Evolutionary conservation across 2,329 filamentous ascomycete genomes (phyloP).

Genomic region (Metarhizium brunneum): DNA sequence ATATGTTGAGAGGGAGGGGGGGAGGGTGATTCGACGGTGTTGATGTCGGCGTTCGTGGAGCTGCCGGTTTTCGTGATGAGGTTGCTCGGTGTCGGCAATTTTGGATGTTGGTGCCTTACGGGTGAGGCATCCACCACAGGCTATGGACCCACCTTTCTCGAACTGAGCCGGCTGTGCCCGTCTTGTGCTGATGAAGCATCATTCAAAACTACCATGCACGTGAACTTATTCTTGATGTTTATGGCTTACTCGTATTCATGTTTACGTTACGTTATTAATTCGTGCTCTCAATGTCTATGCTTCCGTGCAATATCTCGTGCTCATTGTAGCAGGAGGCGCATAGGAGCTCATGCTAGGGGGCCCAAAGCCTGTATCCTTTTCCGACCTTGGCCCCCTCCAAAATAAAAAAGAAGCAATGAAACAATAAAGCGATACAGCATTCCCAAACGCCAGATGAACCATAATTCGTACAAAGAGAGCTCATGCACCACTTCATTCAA

Average conservation of each 20-base stretch:
- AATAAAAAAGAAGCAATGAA: background rate
- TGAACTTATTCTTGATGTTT: background rate
- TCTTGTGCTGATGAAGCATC: background rate
- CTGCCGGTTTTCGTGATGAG: constrained; percentile 21
- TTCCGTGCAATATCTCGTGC: background rate
- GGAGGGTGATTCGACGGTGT: constrained; percentile 16
- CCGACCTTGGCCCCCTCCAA: background rate
- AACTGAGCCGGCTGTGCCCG: background rate
- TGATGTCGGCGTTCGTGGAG: constrained; percentile 17
- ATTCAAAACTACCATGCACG: background rate
- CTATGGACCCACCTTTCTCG: background rate
- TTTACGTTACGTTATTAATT: background rate
- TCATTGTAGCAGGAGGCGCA: background rate
- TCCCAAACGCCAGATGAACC: constrained; percentile 14
- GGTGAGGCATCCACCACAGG: constrained; percentile 27
- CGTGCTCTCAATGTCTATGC: background rate
- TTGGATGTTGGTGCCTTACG: constrained; percentile 31
- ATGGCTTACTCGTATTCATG: background rate
- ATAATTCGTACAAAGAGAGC: constrained; percentile 5
- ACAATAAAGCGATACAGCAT: constrained; percentile 2
- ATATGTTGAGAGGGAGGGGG: constrained; percentile 10
- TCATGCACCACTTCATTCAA: background rate
- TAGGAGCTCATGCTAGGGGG: background rate
- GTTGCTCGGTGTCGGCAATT: constrained; percentile 32
- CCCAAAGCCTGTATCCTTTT: background rate